Conservation (phyloP, 345 rosid species). For the Eucalyptus guilfoylei region DNA sequence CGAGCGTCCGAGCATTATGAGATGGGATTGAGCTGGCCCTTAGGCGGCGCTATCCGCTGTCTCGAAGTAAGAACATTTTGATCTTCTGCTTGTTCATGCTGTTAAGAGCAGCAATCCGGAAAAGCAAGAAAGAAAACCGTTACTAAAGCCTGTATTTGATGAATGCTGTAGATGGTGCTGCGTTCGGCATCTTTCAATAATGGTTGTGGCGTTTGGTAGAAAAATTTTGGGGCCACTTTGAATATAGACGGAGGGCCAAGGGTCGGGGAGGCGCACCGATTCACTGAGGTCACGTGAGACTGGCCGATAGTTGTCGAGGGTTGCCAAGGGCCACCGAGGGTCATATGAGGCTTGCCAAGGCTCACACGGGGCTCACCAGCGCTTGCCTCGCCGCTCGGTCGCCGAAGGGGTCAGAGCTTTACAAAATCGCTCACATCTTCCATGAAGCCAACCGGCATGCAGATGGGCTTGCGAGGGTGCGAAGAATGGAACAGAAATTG, state of each 20-base stretch:
- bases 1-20: background rate
- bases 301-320: background rate
- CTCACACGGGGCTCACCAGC: background rate
- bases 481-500: background rate
- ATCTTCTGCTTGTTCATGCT: background rate
- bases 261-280: background rate
- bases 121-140: background rate
- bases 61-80: background rate
- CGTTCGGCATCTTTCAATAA: background rate
- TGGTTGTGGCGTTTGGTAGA: background rate
- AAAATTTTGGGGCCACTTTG: background rate
- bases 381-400: background rate
- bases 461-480: background rate
- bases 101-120: background rate
- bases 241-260: background rate
- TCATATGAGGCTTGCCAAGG: background rate
- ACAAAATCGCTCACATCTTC: background rate
- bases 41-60: background rate
- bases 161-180: background rate
- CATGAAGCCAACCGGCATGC: background rate
- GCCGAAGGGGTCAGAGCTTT: background rate
- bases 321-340: background rate
- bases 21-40: background rate
- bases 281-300: background rate
- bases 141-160: background rate